Base-by-base conservation (phyloP, 768 basidiomycete species). In the Amanita thiersii region DNA sequence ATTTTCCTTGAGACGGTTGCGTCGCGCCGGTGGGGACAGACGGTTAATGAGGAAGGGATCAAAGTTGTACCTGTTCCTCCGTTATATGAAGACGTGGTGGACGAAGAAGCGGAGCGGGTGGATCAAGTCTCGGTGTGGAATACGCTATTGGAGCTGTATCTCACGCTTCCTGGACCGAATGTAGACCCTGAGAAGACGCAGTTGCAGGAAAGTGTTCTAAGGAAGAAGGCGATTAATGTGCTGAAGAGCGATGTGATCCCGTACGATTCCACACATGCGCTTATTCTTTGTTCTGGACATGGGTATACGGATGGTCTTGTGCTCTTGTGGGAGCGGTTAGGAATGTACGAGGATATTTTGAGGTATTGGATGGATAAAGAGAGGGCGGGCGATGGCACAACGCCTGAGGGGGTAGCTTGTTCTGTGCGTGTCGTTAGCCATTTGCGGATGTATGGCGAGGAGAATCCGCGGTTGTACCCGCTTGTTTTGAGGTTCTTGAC, bases 271-370 rank as follows among this genome's bases (percentile, higher is more conserved):
- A 92, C 78, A 29, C 94, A 97, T 56, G 96, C 93, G 2, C 68
- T 98, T n/a, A 86, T 99, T 28, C 72, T 99, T 1, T 98, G 94
- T 62, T 90, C 92, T 4, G 88, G 81, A 19, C 72, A 77, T 28
- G 70, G 66, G 9, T 96, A 91, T 52, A 91, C 81, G 0, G 74
- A 77, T 0, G 96, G 96, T 1, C 72, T 94, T 8, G 85, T 98
- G 2, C 62, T 87, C 3, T 69, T 98, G 2, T 98, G 92, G 88
- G 96, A 96, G 63, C 79, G 75, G 47, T 69, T 92, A 65, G 91
- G 86, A 5, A 93, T 96, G 94, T 88, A 90, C 57, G 94, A 97
- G 52, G 93, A 96, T 50, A 81, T 98, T 35, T 56, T 98, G 21
- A 75, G 92, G 17, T 96, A 88, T 65, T 92, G 85, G 83, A 93